Percentiles rank a stretch among this genome's conserved stretches.
Conservation (phyloP, 225 moss, liverwort and hornwort species). For the Neckera pumila region DNA sequence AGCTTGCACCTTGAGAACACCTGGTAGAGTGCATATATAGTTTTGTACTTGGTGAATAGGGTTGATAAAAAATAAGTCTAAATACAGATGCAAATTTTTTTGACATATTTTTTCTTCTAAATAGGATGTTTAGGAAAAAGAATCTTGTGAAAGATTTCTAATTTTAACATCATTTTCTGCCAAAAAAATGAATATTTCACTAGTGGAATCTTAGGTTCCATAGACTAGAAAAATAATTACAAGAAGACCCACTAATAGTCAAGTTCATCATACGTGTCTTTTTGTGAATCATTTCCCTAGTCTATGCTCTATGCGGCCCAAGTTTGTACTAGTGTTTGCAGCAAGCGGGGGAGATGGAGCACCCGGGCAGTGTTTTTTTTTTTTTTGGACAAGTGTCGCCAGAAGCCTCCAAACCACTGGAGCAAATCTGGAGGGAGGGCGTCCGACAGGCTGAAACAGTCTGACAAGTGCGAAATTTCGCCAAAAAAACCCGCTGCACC, state of each 20-base stretch:
- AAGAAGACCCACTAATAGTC: background rate
- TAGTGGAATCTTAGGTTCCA: accelerated
- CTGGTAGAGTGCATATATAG: background rate
- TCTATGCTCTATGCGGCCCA: accelerated
- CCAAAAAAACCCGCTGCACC: too few species aligned
- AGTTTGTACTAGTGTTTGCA: background rate
- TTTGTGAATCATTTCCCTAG: background rate
- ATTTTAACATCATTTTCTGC: background rate
- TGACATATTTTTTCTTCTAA: too few species aligned
- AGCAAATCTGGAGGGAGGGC: too few species aligned
- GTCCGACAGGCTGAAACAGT: too few species aligned
- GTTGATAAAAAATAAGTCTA: background rate
- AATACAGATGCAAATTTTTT: background rate
- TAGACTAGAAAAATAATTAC: background rate
- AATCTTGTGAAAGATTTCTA: background rate
- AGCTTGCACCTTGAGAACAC: background rate
- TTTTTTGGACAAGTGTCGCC: too few species aligned
- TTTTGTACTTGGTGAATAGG: accelerated
- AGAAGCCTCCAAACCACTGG: too few species aligned
- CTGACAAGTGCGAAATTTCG: too few species aligned
- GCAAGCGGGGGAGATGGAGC: background rate
- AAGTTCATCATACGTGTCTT: background rate
- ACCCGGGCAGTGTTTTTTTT: too few species aligned
- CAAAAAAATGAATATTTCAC: background rate
- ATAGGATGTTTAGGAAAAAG: too few species aligned